Evolutionary conservation across 371 early-diverging fungal genomes (phyloP).

Genomic region (Blakeslea trispora): DNA sequence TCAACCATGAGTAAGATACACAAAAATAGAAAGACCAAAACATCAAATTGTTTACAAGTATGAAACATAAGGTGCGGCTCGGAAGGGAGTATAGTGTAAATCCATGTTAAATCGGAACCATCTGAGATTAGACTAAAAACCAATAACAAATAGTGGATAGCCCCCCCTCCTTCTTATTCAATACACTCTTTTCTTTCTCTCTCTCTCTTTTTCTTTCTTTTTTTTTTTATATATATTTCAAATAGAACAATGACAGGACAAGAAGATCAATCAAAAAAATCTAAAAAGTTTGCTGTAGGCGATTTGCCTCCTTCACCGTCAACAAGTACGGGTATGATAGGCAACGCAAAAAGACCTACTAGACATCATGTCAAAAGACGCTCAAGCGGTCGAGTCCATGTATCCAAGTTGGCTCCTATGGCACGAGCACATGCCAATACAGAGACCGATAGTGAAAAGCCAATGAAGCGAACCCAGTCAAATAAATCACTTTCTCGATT

Average conservation of each 20-base stretch:
- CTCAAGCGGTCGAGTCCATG: conserved; percentile 34
- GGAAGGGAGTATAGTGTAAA: no score
- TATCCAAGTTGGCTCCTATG: conserved; percentile 34
- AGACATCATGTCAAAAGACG: conserved; percentile 39
- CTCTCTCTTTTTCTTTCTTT: background rate
- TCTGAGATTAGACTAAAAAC: no score
- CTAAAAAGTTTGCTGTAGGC: conserved; percentile 37
- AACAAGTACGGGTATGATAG: conserved; percentile 17
- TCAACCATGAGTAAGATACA: no score
- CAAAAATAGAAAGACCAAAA: no score
- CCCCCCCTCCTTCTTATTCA: no score
- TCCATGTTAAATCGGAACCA: no score
- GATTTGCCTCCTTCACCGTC: conserved; percentile 30
- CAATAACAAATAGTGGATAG: no score
- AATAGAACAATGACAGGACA: conserved; percentile 15
- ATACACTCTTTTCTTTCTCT: no score
- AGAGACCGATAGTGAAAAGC: conserved; percentile 18
- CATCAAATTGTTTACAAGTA: no score
- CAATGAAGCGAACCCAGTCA: conserved; percentile 33
- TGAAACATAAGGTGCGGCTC: no score
- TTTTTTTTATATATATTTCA: background rate
- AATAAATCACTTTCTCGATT: conserved; percentile 27
- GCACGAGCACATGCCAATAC: conserved; percentile 27
- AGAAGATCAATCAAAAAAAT: conserved; percentile 21
- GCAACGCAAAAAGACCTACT: conserved; percentile 17